Evolutionary conservation across 768 basidiomycete species (phyloP).

Genomic region (Tubosaeta sp.): DNA sequence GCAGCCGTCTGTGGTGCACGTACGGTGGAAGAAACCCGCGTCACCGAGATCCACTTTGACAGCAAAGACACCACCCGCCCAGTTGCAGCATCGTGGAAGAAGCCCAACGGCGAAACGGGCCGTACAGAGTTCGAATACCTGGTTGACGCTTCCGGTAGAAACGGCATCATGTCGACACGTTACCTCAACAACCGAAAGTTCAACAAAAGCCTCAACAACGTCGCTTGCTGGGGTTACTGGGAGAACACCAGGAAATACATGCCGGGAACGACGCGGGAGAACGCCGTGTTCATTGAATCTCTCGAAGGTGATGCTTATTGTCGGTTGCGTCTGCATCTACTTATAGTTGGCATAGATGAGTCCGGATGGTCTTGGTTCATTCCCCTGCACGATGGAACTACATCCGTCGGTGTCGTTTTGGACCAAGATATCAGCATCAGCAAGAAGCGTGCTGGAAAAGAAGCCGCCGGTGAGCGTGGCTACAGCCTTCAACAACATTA

Average conservation of each 20-base stretch:
- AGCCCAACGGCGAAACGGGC: not conserved
- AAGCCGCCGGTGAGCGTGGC: not conserved
- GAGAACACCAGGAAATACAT: not conserved
- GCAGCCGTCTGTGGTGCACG: not conserved
- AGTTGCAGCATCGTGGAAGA: not conserved
- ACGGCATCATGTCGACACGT: not conserved
- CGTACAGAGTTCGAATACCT: not conserved
- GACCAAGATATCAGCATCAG: constrained; percentile 1
- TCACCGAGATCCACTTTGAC: not conserved
- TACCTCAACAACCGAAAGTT: constrained; percentile 1
- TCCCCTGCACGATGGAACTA: not conserved
- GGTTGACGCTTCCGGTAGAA: constrained; percentile 1
- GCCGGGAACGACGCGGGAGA: not conserved
- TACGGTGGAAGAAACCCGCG: not conserved
- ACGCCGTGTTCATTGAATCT: not conserved
- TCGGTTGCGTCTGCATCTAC: not conserved
- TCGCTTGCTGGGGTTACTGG: constrained; percentile 2
- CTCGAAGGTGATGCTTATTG: not conserved
- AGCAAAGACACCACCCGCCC: not conserved
- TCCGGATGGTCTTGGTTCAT: not conserved
- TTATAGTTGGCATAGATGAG: not conserved
- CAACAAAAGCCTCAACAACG: not conserved
- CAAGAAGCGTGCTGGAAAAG: constrained; percentile 2
- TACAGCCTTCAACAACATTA: not conserved
- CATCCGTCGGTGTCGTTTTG: not conserved